Base-by-base conservation (phyloP, 495 filamentous ascomycete species). In the Parathielavia hyrcaniae region DNA sequence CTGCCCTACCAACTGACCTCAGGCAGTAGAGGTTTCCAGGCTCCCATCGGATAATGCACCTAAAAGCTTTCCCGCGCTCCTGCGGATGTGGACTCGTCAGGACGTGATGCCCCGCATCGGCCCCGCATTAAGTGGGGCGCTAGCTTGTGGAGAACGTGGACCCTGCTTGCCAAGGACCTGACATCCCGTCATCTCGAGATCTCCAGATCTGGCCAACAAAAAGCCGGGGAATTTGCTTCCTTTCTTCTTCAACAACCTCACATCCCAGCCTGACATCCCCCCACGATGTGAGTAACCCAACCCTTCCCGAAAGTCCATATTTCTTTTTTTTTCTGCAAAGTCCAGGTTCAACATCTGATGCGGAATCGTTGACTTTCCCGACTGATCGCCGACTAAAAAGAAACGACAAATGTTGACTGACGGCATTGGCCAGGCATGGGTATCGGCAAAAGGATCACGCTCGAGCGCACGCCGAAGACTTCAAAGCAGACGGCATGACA, bases 11-110 rank as follows among this genome's bases (percentile, higher is more conserved):
- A 49, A 32, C 23, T 16, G 5, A 11, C 26, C 23, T 32, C 17
- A 51, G 49, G 49, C 36, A 35, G 10, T 13, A 2, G 19, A n/a
- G n/a, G n/a, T n/a, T n/a, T n/a, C n/a, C n/a, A 14, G 23, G 2
- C 2, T 30, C n/a, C 30, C 59, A 43, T 68, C 66, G 66, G 66
- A 64, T 68, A 66, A 61, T 61, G 66, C 66, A 68, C 66, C 66
- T 64, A 30, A 62, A 39, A n/a, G n/a, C 48, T 22, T 32, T 23
- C 7, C 3, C 13, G 2, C 36, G 36, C n/a, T 40, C 34, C 32
- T 30, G 26, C 26, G 26, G 26, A 30, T 3, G 26, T 30, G 26
- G 26, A 30, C 26, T 6, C 35, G 32, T 35, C 26, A 40, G 14
- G 39, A 53, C 10, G 9, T 14, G n/a, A 6, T 34, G 13, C n/a